Evolutionary conservation across 495 filamentous ascomycete genomes (phyloP), one percentile per base, ranked within the genome.

Genomic region (Podospora sp.): DNA sequence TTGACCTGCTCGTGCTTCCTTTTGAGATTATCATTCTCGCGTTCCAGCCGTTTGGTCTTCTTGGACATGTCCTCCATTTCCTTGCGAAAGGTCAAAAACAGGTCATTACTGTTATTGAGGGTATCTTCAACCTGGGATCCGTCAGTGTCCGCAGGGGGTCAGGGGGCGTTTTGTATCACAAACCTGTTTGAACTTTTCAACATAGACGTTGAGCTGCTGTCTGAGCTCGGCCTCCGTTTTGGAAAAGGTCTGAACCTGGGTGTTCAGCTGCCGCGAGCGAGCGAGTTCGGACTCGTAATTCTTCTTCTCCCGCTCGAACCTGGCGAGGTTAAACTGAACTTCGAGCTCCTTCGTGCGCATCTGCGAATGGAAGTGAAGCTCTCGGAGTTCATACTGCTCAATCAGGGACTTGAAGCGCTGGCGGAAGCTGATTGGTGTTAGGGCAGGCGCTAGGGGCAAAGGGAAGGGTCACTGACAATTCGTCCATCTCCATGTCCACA

Each of bases 11-110:
- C 92, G 74, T 97, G 93, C 78, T 97, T 98, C 63, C 95, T 86
- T 64, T 92, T 96, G 40, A 96, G 87, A 33, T 87, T 90, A 68
- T 93, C 88, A 71, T 99, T 99, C 73, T 99, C 96, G 76, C 97
- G 96, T 76, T 99, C 95, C 26, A 99, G 84, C 18, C 95, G 90
- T 77, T 98, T 97, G 5, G 95, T 97, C 83, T 98, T 98, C 82
- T 97, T 97, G 0, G 93, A 97, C 96, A 98, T 98, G 75, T 98
- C 95, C 79, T 99, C 95, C 96, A 99, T 98, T 79, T 99, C 95
- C 80, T 97, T 98, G 36, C 95, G 89, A 80, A 99, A 99, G 0
- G 95, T 98, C 55, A 97, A 84, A 77, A 98, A 99, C 60, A 99
- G 86, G 76, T 98, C 95, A 83, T 99, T 99, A 78, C 91, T 96